A percentile compares a stretch with the other conserved stretches of the same genome.
These are phyloP conservation scores for Xylariaceae sp. DNA, from an alignment of 2,329 filamentous ascomycete species.

Conservation along the genomic window DNA sequence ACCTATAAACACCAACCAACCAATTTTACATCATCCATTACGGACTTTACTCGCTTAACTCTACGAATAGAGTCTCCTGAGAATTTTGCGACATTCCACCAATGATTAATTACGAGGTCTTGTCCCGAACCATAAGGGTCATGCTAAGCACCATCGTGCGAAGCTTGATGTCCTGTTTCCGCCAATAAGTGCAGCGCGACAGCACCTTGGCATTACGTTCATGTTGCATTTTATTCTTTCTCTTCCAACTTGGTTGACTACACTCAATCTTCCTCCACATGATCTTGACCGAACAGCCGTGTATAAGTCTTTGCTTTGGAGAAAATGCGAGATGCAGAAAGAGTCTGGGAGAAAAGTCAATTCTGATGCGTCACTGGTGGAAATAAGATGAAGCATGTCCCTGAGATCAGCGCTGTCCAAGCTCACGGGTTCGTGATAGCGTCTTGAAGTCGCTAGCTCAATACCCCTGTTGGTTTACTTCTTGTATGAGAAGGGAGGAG, in stretches of 20 bases:
- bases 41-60: too few relatives aligned
- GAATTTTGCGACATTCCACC: background rate
- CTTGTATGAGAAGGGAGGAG: background rate
- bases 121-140: too few relatives aligned
- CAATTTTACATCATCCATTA: too few relatives aligned
- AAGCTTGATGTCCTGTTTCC: background rate
- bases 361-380: slow-evolving; percentile 12
- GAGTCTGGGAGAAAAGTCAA: background rate
- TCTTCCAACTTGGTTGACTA: background rate
- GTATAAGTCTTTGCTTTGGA: background rate
- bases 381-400: slow-evolving; percentile 2
- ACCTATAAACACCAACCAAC: too few relatives aligned
- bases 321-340: background rate
- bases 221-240: background rate
- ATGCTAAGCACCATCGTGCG: too few relatives aligned
- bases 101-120: background rate
- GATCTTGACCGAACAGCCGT: background rate
- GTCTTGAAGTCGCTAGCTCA: background rate
- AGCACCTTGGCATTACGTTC: background rate
- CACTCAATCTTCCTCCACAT: background rate
- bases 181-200: background rate
- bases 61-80: background rate
- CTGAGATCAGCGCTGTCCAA: background rate
- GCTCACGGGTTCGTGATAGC: background rate
- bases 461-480: background rate